Base-by-base conservation (phyloP, 306 rosid species). In the Astragalus glycyphyllos region DNA sequence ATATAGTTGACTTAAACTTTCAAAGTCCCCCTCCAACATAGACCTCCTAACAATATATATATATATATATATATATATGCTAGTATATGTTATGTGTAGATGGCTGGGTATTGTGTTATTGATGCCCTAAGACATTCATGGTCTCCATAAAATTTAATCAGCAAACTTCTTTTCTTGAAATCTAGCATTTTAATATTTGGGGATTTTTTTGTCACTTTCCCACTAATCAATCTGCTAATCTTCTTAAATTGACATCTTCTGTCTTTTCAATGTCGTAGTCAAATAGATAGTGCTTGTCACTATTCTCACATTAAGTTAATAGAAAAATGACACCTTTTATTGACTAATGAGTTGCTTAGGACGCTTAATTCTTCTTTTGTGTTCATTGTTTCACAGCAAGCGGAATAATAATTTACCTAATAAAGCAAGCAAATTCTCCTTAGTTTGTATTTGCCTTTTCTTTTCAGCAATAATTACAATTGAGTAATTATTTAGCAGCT, bases 401-500 rank as follows among this genome's bases (percentile, higher is more conserved):
- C 69, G 51, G 83, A 81, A 80, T 81, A 80, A 77, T 84, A 65
- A 80, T 84, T 71, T 68, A 79, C 86, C 87, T 56, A 59, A 75
- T 76, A 82, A 86, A 84, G 90, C 69, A 69, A 47, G 41, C 59
- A 73, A 72, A 13, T 73, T 77, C 78, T 68, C 59, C 50, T n/a
- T 58, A 53, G 23, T 72, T 57, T 54, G 31, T 58, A 75, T 40
- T 61, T 29, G 5, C 59, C 71, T 70, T 69, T 63, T 79, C 60
- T 31, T 59, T 59, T n/a, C 0, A 11, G 40, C 31, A 44, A 58
- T 60, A 59, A 77, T 50, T 58, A 48, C 35, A 41, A 38, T 6
- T 56, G 31, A 26, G 31, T 26, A 48, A 60, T 44, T 84, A 69
- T 85, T 62, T 56, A 60, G 89, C 78, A 72, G 68, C 81, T 69